phyloP scores from a whole-genome alignment of 108 stramenopile species.

The Pseudonitzschia multistriata region DNA sequence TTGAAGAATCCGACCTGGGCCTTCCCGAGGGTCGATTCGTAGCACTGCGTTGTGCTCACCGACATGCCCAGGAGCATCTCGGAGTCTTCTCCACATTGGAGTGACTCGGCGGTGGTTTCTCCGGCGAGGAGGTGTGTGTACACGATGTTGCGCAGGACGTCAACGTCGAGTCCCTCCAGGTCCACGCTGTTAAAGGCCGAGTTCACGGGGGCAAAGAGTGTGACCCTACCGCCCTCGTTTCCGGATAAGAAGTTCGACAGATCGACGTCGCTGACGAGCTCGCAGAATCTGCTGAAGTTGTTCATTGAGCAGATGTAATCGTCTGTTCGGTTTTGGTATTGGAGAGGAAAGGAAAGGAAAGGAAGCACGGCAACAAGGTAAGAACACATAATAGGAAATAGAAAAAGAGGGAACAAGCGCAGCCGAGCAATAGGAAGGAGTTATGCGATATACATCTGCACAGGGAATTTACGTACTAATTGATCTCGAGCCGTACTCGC shows the following conservation, averaged over 20 bases:
- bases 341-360: not conserved
- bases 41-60: not conserved
- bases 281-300: conserved; percentile 6
- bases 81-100: not conserved
- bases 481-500: not conserved
- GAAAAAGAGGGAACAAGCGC: not conserved
- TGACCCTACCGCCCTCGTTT: not conserved
- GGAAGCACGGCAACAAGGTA: not conserved
- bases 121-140: not conserved
- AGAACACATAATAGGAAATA: no score
- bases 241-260: not conserved
- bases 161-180: not conserved
- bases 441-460: not conserved
- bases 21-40: not conserved
- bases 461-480: not conserved
- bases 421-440: not conserved
- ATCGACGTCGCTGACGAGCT: not conserved
- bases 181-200: not conserved
- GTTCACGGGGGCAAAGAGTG: not conserved
- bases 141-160: not conserved
- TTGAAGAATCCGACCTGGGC: conserved; percentile 5
- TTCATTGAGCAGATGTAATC: not conserved
- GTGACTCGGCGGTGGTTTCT: not conserved
- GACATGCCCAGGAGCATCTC: not conserved
- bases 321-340: not conserved